Percentiles rank a stretch among this genome's conserved stretches.
These are phyloP conservation scores for Phytophthora syringae DNA, from an alignment of 352 stramenopile species.

Conservation along the genomic window DNA sequence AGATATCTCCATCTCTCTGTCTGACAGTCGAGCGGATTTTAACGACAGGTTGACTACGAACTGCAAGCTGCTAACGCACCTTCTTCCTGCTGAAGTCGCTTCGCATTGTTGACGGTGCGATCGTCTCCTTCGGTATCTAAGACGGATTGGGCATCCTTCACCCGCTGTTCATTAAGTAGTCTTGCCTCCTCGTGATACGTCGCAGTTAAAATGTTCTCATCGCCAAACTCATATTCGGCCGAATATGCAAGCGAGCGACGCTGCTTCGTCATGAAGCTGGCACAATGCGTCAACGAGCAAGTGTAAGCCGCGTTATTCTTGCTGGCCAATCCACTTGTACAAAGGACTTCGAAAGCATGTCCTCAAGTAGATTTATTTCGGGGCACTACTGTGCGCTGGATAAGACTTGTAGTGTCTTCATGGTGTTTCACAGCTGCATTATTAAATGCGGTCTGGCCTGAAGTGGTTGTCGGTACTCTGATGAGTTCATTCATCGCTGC, in stretches of 20 bases:
- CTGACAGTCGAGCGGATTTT: constrained; percentile 24
- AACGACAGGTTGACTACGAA: background rate
- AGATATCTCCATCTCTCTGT: constrained; percentile 54
- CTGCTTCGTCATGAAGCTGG: constrained; percentile 53
- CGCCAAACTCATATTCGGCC: constrained; percentile 70
- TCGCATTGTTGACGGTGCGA: constrained; percentile 53
- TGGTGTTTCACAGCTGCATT: background rate
- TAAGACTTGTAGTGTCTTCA: background rate
- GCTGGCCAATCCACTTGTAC: background rate
- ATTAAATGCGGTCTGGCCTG: background rate
- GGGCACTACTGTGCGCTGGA: background rate
- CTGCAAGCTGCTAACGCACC: constrained; percentile 23
- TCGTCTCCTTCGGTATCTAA: constrained; percentile 35
- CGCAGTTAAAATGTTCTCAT: constrained; percentile 67
- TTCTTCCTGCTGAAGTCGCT: constrained; percentile 63
- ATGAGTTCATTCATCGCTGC: background rate
- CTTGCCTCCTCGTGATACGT: constrained; percentile 53
- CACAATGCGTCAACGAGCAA: background rate
- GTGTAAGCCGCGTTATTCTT: background rate
- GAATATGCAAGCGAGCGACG: constrained; percentile 57
- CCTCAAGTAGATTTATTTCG: background rate
- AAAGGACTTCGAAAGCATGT: too few species aligned
- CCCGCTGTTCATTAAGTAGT: constrained; percentile 50
- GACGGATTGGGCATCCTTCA: constrained; percentile 54
- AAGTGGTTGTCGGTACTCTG: background rate